Evolutionary conservation across 2,329 filamentous ascomycete species (phyloP), one percentile per base, ranked within the genome.

Genomic region (Seiridium cupressi): DNA sequence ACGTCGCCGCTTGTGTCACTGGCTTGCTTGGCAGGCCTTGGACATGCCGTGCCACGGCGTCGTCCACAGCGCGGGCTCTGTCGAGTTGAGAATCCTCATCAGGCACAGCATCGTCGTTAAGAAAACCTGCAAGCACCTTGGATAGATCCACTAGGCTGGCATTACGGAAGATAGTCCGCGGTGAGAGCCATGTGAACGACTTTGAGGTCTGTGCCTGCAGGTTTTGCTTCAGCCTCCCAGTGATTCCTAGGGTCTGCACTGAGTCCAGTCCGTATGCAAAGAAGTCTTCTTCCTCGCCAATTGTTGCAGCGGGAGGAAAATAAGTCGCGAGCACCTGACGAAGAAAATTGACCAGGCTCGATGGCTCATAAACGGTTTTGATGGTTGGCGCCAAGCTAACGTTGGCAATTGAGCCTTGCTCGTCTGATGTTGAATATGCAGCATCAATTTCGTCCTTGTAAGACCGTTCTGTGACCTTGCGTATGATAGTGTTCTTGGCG

Each of bases 201-300:
- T 44, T 55, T 44, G 53, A 40, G 8, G 47, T 49, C 26, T 55
- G 38, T 1, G n/a, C 13, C 13, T 58, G 8, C 6, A 62, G 54
- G 13, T 57, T 62, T 10, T 32, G 60, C 51, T 59, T 59, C 9
- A 63, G 18, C 5, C 35, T 60, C n/a, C 55, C 51, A 10, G 56
- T 57, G 3, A 62, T 51, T 40, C 60, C 58, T 11, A 63, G 8
- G 3, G 55, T 60, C 49, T 62, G 60, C 10, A 63, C 36, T 5
- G 62, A 64, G 44, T 64, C 62, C 2, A 64, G 51, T 8, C 60
- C 62, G 36, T 61, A 44, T 4, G 58, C 34, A 13, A 61, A 64
- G 47, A 64, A 61, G 38, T 62, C 58, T 13, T 67, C 62, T 10
- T 62, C 49, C 18, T 60, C 55, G 1, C 44, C 54, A 10, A 62